Base-by-base conservation (phyloP, 768 basidiomycete genomes). In the Podaxis carcinomalis region DNA sequence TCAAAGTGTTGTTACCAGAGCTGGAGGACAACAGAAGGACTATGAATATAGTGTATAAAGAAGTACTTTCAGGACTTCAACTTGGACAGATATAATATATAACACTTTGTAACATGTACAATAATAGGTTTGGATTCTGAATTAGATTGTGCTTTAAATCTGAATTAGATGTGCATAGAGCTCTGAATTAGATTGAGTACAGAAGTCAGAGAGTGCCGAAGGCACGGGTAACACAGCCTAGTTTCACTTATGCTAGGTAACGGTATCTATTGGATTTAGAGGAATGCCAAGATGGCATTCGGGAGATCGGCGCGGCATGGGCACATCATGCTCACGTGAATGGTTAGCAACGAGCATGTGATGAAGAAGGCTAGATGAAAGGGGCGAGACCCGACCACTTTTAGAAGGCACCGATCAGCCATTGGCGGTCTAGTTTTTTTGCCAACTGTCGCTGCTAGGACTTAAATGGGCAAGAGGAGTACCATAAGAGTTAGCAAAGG, bases 361-460 rank as follows among this genome's bases (percentile, higher is more conserved):
- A 61, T 46, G 63, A 62, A 54, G 65, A 68, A 44, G 36, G 42
- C 65, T 64, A 35, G 61, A 63, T 50, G 59, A 27, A 32, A 36
- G 23, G 44, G 23, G 44, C 28, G 56, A 47, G 44, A 57, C 19
- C 5, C 32, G 23, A 6, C 44, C 55, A 14, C 16, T 59, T 51
- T 19, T 57, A 28, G 47, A 57, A 35, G 32, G 54, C 2, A 56
- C 54, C 54, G 54, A 49, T 57, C 46, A 36, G 36, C 19, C 42
- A 19, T 32, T 19, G 42, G 42, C 7, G 16, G 42, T 42, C 16
- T 44, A n/a, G 16, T 44, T 6, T 44, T 44, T 44, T 44, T 19
- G 14, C 42, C 40, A 14, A 35, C 10, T 19, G 23, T 27, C 19
- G 13, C 21, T 10, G 35, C 59, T 61, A 61, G 23, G 44, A 55